Conservation (phyloP, 2,329 filamentous ascomycete genomes). For the Metarhizium robertsii region DNA sequence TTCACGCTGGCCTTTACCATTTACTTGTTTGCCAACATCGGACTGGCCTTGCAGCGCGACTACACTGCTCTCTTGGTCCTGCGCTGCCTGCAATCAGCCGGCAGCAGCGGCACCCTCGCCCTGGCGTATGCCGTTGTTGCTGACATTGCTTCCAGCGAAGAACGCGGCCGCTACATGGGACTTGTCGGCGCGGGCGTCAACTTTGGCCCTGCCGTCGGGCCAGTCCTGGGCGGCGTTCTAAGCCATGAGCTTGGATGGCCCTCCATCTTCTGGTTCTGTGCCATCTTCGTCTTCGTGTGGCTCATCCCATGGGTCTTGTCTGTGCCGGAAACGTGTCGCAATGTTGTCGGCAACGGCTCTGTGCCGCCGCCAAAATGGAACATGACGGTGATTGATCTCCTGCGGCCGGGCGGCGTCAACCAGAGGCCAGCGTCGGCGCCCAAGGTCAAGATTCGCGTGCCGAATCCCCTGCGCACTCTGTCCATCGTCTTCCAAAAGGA, state of each 20-base stretch:
- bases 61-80: conserved; percentile 51
- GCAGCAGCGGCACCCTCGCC: conserved; percentile 61
- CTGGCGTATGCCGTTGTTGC: conserved; percentile 63
- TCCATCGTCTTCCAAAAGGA: conserved; percentile 48
- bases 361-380: conserved; percentile 49
- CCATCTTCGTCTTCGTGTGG: conserved; percentile 42
- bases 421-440: conserved; percentile 24
- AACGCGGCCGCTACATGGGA: conserved; percentile 66
- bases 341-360: conserved; percentile 54
- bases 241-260: conserved; percentile 56
- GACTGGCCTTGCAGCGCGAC: conserved; percentile 46
- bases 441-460: conserved; percentile 37
- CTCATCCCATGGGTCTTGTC: conserved; percentile 45
- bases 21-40: conserved; percentile 50
- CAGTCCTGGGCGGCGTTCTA: conserved; percentile 55
- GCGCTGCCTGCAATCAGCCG: conserved; percentile 52
- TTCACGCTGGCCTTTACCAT: conserved; percentile 49
- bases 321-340: conserved; percentile 50
- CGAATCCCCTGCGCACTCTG: conserved; percentile 48
- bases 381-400: conserved; percentile 42
- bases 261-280: conserved; percentile 61
- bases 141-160: conserved; percentile 58
- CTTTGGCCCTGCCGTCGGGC: conserved; percentile 44
- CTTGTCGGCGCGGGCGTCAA: conserved; percentile 52
- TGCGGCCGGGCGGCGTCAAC: conserved; percentile 24